Evolutionary conservation across 2,329 filamentous ascomycete species (phyloP).

Genomic region (Pleomassaria siparia): DNA sequence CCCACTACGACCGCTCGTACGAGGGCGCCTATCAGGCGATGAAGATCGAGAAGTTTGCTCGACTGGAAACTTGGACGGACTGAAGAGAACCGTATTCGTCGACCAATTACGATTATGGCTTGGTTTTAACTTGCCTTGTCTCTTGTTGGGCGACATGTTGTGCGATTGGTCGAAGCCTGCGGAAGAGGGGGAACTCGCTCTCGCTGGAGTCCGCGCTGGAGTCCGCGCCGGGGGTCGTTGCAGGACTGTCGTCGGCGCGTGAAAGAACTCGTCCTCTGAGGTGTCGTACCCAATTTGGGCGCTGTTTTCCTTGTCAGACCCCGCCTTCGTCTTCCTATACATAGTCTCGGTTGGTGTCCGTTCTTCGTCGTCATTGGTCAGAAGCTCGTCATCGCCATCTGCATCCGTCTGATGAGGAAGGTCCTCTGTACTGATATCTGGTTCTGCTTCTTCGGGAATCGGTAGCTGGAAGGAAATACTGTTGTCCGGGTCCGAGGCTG

Average conservation of each 20-base stretch:
- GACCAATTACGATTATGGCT: constrained; percentile 74
- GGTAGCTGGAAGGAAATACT: constrained; percentile 36
- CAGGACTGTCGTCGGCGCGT: constrained; percentile 42
- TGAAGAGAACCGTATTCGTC: constrained; percentile 81
- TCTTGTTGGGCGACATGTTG: constrained; percentile 34
- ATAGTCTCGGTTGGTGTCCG: constrained; percentile 17
- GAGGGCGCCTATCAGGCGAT: constrained; percentile 33
- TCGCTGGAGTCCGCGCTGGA: constrained; percentile 10
- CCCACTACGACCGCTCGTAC: constrained; percentile 35
- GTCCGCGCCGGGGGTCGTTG: constrained; percentile 25
- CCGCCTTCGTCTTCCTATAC: constrained; percentile 4
- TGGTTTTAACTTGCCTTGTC: constrained; percentile 20
- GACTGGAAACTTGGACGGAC: constrained; percentile 56
- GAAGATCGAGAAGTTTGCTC: constrained; percentile 30
- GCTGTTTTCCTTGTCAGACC: constrained; percentile 32
- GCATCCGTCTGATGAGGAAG: constrained; percentile 70
- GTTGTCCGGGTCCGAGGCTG: constrained; percentile 58
- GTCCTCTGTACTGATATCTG: constrained; percentile 43
- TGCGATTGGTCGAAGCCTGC: constrained; percentile 36
- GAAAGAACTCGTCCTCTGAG: constrained; percentile 48
- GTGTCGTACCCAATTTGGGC: constrained; percentile 30
- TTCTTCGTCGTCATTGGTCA: constrained; percentile 68
- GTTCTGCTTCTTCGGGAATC: constrained; percentile 51
- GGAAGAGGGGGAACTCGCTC: constrained; percentile 28
- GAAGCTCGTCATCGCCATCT: constrained; percentile 87